Base-by-base conservation (phyloP, 2,329 filamentous ascomycete species). In the Beauveria varroae region DNA sequence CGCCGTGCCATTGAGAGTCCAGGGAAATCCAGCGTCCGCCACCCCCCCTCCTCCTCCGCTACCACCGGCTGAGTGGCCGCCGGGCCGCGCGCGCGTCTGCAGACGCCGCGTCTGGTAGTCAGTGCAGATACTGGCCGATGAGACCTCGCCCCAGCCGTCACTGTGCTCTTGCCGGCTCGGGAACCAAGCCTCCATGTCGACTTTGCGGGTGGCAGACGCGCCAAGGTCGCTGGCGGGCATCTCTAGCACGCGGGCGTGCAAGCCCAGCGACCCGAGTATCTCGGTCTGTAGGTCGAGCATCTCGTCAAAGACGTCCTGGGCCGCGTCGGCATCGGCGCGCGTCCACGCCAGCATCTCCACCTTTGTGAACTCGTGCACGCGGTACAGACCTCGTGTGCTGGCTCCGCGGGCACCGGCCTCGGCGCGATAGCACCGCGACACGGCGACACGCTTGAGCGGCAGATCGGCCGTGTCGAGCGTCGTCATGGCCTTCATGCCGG, bases 341-440 rank as follows among this genome's bases (percentile, higher is more conserved):
- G 91, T 89, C 95, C 95, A 99, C 0, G 89, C 92, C 72, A 99
- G 98, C 80, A 99, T 87, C 75, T 99, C 95, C 0, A 99, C 93
- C 73, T 99, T 99, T 30, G 92, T 96, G 75, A 99, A 99, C 75
- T 99, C 95, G 75, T 99, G 95, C 3, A 99, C 95, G 30, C 95
- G 88, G 76, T 98, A 99, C 1, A 99, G 78, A 5, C 95, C 95
- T 76, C 96, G 97, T 1, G 93, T 96, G 67, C 95, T 91, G 26
- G 89, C 87, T 34, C 95, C 95, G 44, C 93, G 83, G 1, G 92
- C 90, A 37, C 95, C 95, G 0, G 95, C 95, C 76, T 99, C 95
- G 50, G 95, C 95, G 57, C 95, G 89, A 75, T 96, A 99, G 79
- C 93, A 96, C n/a, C 95, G 83, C 61, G 91, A 96, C 1, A 90